Percentiles rank a stretch among this genome's conserved stretches.
These are phyloP conservation scores for Claviceps sorghi DNA, from an alignment of 2,329 filamentous ascomycete species.

Conservation along the genomic window DNA sequence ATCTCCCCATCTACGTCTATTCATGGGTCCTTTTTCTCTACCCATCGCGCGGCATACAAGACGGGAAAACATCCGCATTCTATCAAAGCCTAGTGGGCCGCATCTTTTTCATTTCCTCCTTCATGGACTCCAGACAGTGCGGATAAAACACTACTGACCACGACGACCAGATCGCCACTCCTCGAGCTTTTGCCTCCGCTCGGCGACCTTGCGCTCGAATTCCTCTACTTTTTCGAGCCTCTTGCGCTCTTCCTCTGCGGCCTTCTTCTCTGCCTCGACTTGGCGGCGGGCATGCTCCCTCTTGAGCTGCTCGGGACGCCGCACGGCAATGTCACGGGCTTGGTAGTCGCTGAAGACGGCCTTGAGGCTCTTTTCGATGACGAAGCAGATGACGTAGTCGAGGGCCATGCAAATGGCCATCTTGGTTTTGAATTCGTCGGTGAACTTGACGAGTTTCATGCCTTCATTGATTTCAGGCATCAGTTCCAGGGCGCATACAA, in stretches of 20 bases:
- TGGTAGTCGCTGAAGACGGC: constrained; percentile 75
- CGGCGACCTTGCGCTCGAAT: constrained; percentile 43
- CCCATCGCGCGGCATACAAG: background rate
- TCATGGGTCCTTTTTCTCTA: background rate
- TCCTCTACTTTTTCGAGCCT: constrained; percentile 40
- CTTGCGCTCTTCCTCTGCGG: constrained; percentile 36
- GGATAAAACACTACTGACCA: constrained; percentile 3
- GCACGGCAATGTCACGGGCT: constrained; percentile 81
- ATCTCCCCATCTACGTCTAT: background rate
- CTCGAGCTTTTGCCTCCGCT: constrained; percentile 32
- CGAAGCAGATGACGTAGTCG: constrained; percentile 75
- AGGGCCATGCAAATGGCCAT: constrained; percentile 74
- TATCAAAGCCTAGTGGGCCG: background rate
- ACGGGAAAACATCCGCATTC: background rate
- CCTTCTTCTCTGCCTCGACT: constrained; percentile 35
- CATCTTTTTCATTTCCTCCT: background rate
- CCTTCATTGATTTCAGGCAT: constrained; percentile 89
- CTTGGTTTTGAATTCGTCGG: constrained; percentile 71
- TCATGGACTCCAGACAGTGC: background rate
- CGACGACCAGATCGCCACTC: constrained; percentile 27
- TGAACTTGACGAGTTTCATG: constrained; percentile 85
- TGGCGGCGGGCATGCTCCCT: constrained; percentile 57
- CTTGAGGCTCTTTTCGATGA: constrained; percentile 81
- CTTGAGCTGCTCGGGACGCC: constrained; percentile 73
- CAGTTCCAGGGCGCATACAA: constrained; percentile 89